Conservation (phyloP, 2,329 filamentous ascomycete species). For the Diaporthe ilicicola region DNA sequence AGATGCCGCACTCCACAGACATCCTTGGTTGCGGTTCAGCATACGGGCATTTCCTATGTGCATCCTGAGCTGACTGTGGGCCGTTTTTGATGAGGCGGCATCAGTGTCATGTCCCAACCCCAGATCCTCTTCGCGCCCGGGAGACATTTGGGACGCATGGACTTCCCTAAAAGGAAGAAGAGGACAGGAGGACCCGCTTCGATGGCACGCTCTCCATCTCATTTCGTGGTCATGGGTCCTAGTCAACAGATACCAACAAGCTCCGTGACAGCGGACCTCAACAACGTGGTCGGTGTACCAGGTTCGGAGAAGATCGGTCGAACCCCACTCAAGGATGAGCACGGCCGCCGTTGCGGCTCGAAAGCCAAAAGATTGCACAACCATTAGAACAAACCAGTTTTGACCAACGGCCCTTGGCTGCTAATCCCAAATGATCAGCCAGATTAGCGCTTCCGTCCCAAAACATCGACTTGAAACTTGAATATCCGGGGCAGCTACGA, state of each 20-base stretch:
- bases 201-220: slow-evolving; percentile 15
- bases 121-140: not conserved
- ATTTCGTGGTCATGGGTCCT: slow-evolving; percentile 25
- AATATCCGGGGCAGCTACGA: slow-evolving; percentile 4
- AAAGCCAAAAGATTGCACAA: slow-evolving; percentile 17
- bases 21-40: not conserved
- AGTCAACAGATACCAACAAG: slow-evolving; percentile 11
- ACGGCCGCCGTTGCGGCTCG: slow-evolving; percentile 27
- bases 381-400: slow-evolving; percentile 12
- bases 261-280: slow-evolving; percentile 15
- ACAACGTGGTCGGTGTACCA: slow-evolving; percentile 24
- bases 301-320: slow-evolving; percentile 20
- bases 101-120: slow-evolving; percentile 1
- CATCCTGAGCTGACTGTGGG: slow-evolving; percentile 16
- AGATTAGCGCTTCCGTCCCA: slow-evolving; percentile 21
- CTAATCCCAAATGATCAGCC: slow-evolving; percentile 29
- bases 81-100: slow-evolving; percentile 9
- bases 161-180: slow-evolving; percentile 21
- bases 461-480: slow-evolving; percentile 26
- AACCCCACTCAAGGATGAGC: slow-evolving; percentile 19
- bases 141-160: slow-evolving; percentile 23
- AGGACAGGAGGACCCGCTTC: slow-evolving; percentile 21
- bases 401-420: slow-evolving; percentile 1
- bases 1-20: not conserved
- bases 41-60: not conserved